Base-by-base conservation (phyloP, 306 rosid species). In the Malus sieversii region DNA sequence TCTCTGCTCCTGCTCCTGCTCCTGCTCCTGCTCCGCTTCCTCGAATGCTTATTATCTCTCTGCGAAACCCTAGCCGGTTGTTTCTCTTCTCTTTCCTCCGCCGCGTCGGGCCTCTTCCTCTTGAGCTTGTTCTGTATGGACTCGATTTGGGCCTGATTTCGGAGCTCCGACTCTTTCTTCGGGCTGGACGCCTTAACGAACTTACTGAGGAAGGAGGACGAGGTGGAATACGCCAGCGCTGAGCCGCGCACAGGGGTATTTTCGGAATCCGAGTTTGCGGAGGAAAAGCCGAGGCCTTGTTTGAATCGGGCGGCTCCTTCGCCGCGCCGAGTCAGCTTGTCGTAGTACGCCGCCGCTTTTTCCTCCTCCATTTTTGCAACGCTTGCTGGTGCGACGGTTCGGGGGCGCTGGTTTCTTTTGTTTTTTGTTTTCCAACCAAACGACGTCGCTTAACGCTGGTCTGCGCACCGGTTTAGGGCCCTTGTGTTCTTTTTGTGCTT, bases 271-370 rank as follows among this genome's bases (percentile, higher is more conserved):
- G 93, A 19, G 44, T 86, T 70, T 25, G 84, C 20, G n/a, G 85
- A 14, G 12, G 98, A 86, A 45, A 90, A 92, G 1, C 97, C 99
- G 1, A 95, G 91, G 33, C 98, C 98, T 79, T 85, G 98, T 48
- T 95, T 95, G 85, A 89, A 95, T 25, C 92, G 78, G 18, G 98
- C 96, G 45, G 98, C 97, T 51, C 96, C 96, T 66, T 85, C 87
- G 30, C 98, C 98, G 63, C 88, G 88, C 1, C 96, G 95, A 48
- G 92, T 85, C 40, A 92, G 81, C 71, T 94, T 95, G 30, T 94
- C 93, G 86, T 94, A 94, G 78, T 94, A 91, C 18, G 97, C 98
- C 57, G 98, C 96, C 0, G 98, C 98, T 58, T 90, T 91, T 53
- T 85, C 89, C 83, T 91, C 98, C 83, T 94, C 97, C 98, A 94